These are phyloP conservation scores for Stephania cephalantha DNA, from an alignment of 164 flowering plant genomes.

Conservation along the genomic window DNA sequence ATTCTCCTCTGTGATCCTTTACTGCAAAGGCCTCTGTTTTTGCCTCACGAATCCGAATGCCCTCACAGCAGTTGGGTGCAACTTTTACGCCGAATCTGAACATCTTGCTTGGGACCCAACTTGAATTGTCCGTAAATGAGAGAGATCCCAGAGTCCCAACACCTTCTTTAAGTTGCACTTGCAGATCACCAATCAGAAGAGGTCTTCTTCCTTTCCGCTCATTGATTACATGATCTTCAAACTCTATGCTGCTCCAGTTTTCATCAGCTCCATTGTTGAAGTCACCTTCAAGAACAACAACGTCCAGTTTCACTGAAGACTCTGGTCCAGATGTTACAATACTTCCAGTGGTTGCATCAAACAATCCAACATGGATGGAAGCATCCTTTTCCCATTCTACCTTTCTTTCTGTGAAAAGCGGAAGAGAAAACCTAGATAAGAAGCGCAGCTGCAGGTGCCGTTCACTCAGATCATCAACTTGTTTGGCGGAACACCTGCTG, in stretches of 20 bases:
- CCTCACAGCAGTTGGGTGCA: constrained; percentile 66
- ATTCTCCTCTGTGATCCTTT: constrained; percentile 96
- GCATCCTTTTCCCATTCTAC: constrained; percentile 37
- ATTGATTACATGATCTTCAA: constrained; percentile 84
- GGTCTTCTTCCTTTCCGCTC: constrained; percentile 98
- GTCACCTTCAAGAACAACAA: constrained; percentile 97
- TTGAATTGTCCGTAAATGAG: constrained; percentile 92
- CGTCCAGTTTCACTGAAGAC: constrained; percentile 65
- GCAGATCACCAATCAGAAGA: constrained; percentile 81
- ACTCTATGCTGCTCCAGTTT: constrained; percentile 75
- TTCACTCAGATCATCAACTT: constrained; percentile 78
- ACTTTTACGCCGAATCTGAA: constrained; percentile 90
- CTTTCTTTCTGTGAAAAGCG: constrained; percentile 91
- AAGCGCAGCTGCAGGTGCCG: constrained; percentile 80
- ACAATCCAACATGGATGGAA: constrained; percentile 68
- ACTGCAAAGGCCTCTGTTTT: constrained; percentile 94
- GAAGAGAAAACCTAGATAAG: constrained; percentile 67
- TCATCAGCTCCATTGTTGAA: constrained; percentile 85
- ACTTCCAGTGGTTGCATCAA: constrained; percentile 63
- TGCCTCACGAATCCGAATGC: constrained; percentile 79
- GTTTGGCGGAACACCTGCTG: constrained; percentile 75
- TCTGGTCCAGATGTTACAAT: constrained; percentile 77
- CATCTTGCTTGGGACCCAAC: constrained; percentile 95
- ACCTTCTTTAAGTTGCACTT: constrained; percentile 79
- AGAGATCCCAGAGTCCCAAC: constrained; percentile 90